Evolutionary conservation across 305 asterid species (phyloP).

Genomic region (Solanum hybrid): DNA sequence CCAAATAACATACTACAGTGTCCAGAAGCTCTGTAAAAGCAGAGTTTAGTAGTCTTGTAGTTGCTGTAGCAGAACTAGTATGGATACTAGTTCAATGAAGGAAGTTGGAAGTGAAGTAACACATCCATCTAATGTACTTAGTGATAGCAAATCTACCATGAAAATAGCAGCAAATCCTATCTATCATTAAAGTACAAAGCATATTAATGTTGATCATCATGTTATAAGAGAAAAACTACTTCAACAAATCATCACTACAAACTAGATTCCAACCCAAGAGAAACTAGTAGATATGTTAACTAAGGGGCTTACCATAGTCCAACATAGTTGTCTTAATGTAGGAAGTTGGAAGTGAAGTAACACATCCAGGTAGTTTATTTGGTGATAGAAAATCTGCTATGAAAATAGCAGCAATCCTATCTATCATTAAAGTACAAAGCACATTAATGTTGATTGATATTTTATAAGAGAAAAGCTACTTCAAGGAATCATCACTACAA

Average conservation of each 20-base stretch:
- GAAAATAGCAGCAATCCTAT: background rate
- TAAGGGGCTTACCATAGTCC: too few relatives aligned
- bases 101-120: background rate
- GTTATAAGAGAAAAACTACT: too few relatives aligned
- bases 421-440: background rate
- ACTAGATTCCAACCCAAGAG: background rate
- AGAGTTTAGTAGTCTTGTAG: background rate
- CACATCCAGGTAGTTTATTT: background rate
- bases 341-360: background rate
- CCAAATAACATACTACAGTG: background rate
- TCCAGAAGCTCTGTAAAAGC: background rate
- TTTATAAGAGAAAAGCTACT: background rate
- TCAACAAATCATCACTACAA: background rate
- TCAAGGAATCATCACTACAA: background rate
- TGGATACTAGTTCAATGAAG: background rate
- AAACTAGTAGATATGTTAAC: background rate
- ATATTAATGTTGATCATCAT: background rate
- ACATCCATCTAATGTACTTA: background rate
- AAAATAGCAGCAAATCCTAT: background rate
- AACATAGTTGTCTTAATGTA: background rate
- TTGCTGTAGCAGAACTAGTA: background rate
- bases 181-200: background rate
- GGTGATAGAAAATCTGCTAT: background rate
- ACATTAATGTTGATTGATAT: background rate
- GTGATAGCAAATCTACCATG: background rate